Evolutionary conservation across 2,329 filamentous ascomycete genomes (phyloP).

Genomic region (Fusarium verrucosum): DNA sequence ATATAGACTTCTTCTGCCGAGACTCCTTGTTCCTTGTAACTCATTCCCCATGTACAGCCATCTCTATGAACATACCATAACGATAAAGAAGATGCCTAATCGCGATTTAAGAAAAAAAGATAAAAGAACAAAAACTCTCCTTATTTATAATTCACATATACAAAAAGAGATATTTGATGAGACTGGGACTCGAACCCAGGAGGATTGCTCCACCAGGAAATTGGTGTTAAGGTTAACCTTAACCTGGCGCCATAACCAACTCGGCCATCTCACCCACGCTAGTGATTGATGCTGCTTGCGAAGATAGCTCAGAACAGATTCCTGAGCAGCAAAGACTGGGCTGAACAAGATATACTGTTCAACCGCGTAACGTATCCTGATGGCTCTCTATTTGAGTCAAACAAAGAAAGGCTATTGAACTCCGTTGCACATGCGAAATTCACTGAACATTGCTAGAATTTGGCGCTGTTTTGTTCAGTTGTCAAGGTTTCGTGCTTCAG

Average conservation of each 20-base stretch:
- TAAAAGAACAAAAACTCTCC: no score
- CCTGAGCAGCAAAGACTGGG: accelerated
- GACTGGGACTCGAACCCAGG: slow-evolving; percentile 33
- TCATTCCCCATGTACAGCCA: no score
- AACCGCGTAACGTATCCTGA: no score
- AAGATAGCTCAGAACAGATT: accelerated
- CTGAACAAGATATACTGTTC: neutral
- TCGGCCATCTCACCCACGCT: slow-evolving; percentile 32
- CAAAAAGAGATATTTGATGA: slow-evolving; percentile 10
- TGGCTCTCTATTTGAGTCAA: neutral
- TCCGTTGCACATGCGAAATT: no score
- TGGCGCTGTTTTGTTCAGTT: no score
- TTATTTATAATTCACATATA: accelerated
- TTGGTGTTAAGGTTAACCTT: slow-evolving; percentile 30
- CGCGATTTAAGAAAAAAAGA: no score
- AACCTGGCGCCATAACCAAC: slow-evolving; percentile 34
- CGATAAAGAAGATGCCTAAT: no score
- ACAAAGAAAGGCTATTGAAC: neutral
- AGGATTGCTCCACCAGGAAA: slow-evolving; percentile 34
- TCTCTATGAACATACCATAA: no score
- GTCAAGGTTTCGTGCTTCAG: no score
- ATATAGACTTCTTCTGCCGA: no score
- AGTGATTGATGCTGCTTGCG: accelerated
- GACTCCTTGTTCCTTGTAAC: no score
- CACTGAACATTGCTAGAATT: no score